Evolutionary conservation across 2,329 filamentous ascomycete genomes (phyloP).

Genomic region (Lasiodiplodia gonubiensis): DNA sequence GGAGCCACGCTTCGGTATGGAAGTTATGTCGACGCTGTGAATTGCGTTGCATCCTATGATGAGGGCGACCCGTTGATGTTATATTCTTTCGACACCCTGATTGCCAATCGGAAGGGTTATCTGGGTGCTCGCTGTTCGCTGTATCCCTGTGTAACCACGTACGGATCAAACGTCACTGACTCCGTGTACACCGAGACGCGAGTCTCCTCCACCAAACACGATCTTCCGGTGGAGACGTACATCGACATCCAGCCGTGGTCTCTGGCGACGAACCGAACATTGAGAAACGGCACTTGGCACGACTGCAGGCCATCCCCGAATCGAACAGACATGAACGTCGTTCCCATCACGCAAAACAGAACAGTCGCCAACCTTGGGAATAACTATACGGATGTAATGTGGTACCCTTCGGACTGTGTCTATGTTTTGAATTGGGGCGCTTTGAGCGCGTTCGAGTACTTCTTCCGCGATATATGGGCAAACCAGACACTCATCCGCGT

Average conservation of each 20-base stretch:
- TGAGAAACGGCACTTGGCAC: background rate
- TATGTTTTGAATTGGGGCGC: background rate
- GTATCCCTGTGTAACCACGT: background rate
- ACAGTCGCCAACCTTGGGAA: background rate
- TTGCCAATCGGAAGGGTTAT: background rate
- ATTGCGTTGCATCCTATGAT: background rate
- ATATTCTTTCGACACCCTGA: background rate
- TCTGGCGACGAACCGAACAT: background rate
- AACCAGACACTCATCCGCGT: background rate
- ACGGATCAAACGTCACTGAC: background rate
- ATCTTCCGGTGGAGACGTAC: background rate
- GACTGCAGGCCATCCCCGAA: background rate
- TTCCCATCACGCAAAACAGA: background rate
- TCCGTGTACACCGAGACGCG: background rate
- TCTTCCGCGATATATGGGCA: background rate
- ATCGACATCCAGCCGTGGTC: background rate
- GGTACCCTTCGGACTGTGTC: slow-evolving; percentile 3
- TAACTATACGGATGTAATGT: background rate
- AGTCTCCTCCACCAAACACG: background rate
- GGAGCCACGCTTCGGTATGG: background rate
- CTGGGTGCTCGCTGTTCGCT: background rate
- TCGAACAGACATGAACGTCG: background rate
- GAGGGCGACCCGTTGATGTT: background rate
- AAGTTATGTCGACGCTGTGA: background rate
- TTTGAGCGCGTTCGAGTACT: background rate